Percentiles rank a stretch among this genome's conserved stretches.
These are phyloP conservation scores for Solanum peruvianum DNA, from an alignment of 257 asterid genomes.

Conservation along the genomic window DNA sequence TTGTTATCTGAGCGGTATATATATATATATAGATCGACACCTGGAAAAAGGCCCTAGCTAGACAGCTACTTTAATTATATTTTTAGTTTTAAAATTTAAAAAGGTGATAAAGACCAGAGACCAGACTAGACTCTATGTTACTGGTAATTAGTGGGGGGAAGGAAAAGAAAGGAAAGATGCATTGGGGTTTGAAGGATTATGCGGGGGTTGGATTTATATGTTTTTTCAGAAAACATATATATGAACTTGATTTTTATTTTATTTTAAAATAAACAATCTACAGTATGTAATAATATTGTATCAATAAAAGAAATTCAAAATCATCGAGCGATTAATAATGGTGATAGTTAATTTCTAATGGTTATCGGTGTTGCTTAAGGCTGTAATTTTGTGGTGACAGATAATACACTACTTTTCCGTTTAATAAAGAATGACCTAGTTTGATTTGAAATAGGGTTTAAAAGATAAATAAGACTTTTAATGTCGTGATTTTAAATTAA, in stretches of 20 bases:
- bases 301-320: no score
- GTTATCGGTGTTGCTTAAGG: neutral
- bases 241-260: neutral
- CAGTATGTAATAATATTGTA: no score
- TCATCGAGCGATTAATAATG: neutral
- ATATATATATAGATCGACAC: neutral
- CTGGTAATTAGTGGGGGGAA: neutral
- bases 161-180: neutral
- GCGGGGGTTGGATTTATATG: neutral
- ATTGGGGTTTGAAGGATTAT: neutral
- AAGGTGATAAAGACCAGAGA: neutral
- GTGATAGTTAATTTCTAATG: neutral
- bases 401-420: no score
- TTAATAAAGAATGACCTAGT: no score
- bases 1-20: neutral
- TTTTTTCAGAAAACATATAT: neutral
- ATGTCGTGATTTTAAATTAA: no score
- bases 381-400: neutral
- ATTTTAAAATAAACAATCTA: no score
- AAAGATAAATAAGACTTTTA: no score
- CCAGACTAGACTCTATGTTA: neutral
- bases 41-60: neutral
- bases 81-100: no score
- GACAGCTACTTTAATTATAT: neutral
- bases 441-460: no score